Evolutionary conservation across 352 stramenopile species (phyloP).

Genomic region (Phytophthora boehmeriae): DNA sequence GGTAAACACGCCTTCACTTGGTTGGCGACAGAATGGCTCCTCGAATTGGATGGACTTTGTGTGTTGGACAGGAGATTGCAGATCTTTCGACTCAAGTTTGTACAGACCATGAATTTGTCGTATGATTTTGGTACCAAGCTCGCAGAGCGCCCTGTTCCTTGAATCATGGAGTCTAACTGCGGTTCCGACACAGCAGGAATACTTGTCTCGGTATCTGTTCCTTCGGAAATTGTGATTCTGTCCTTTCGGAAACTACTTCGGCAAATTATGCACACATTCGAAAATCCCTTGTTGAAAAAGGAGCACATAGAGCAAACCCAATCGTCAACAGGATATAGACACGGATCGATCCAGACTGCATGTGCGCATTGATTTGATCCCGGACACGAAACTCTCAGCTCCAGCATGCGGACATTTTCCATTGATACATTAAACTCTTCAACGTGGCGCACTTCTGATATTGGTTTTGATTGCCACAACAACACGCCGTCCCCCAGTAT

Average conservation of each 20-base stretch:
- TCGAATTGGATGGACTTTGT: constrained; percentile 59
- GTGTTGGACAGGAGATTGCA: no score
- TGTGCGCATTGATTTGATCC: constrained; percentile 84
- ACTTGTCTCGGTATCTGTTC: background rate
- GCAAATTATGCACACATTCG: constrained; percentile 60
- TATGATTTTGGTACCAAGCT: constrained; percentile 34
- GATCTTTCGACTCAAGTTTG: constrained; percentile 20
- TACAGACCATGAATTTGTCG: constrained; percentile 40
- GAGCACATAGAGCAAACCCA: constrained; percentile 72
- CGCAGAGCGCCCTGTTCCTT: constrained; percentile 1
- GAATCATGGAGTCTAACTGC: background rate
- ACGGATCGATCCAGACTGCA: constrained; percentile 83
- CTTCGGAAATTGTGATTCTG: constrained; percentile 1
- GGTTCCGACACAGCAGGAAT: background rate
- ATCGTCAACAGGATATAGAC: constrained; percentile 66
- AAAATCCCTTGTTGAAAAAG: constrained; percentile 72
- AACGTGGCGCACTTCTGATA: constrained; percentile 40
- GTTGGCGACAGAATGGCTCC: constrained; percentile 79
- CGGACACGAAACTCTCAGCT: constrained; percentile 67
- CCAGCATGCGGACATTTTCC: constrained; percentile 70
- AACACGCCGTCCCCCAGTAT: constrained; percentile 70
- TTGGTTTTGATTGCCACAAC: constrained; percentile 79
- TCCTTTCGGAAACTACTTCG: constrained; percentile 32
- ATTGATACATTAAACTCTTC: constrained; percentile 73
- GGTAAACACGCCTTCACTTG: constrained; percentile 55